Evolutionary conservation across 371 early-diverging fungal genomes (phyloP).

Genomic region (Nematocida ironsii): DNA sequence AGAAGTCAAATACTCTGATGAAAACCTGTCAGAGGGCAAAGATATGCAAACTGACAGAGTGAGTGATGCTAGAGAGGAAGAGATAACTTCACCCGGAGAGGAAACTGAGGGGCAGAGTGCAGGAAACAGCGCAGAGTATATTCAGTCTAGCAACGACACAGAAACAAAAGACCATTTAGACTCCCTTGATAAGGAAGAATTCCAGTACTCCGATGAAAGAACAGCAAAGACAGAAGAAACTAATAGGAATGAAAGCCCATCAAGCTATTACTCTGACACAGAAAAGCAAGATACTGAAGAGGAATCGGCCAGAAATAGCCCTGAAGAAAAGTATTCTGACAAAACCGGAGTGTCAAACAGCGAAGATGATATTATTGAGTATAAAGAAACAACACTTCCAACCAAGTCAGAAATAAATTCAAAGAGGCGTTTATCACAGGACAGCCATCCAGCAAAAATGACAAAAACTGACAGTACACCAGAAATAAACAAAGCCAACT

Average conservation of each 20-base stretch:
- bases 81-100: neutral
- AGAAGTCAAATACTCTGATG: neutral
- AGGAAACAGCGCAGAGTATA: neutral
- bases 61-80: neutral
- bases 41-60: neutral
- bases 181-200: neutral
- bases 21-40: neutral
- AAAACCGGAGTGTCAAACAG: neutral
- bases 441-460: neutral
- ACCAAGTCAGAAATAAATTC: neutral
- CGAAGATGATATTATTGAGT: constrained; percentile 23
- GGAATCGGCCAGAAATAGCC: neutral
- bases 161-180: neutral
- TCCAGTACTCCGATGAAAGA: neutral
- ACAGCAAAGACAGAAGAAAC: neutral
- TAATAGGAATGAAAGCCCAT: neutral
- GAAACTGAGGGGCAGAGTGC: neutral
- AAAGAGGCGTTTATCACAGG: neutral
- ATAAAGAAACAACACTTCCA: neutral
- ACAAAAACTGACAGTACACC: neutral
- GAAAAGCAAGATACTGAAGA: neutral
- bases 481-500: neutral
- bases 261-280: neutral
- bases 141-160: neutral
- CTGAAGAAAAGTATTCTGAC: neutral